phyloP scores from a whole-genome alignment of 2,329 filamentous ascomycete genomes.

The Calonectria multiphialidica region DNA sequence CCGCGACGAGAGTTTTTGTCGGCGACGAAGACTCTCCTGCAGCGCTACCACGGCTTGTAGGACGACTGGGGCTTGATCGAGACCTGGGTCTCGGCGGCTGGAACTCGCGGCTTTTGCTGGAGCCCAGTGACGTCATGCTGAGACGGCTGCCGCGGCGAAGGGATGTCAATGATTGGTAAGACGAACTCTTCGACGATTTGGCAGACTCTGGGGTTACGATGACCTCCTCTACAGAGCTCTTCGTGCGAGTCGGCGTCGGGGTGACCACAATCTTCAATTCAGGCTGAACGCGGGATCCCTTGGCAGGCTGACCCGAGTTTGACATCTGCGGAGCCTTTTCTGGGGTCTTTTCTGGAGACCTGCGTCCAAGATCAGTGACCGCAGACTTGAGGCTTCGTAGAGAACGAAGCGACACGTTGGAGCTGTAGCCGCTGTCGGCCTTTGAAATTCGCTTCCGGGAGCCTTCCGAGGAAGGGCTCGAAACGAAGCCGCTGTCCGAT shows the following conservation, averaged over 20 bases:
- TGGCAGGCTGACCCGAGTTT: neutral
- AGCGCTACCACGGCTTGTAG: neutral
- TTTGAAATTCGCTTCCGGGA: constrained; percentile 63
- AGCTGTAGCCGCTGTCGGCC: constrained; percentile 72
- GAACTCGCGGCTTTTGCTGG: constrained; percentile 33
- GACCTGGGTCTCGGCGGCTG: constrained; percentile 20
- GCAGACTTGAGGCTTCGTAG: constrained; percentile 50
- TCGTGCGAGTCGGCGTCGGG: neutral
- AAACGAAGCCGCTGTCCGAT: constrained; percentile 63
- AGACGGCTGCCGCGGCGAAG: constrained; percentile 33
- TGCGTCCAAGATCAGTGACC: constrained; percentile 35
- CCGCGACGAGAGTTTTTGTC: neutral
- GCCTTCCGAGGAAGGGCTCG: constrained; percentile 57
- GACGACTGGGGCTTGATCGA: constrained; percentile 19
- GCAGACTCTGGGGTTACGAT: neutral
- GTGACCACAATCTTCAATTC: neutral
- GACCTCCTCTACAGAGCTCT: neutral
- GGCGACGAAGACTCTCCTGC: neutral
- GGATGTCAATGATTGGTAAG: constrained; percentile 31
- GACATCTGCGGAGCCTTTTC: neutral
- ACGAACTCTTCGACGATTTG: constrained; percentile 21
- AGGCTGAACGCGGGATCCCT: neutral
- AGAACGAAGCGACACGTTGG: constrained; percentile 68
- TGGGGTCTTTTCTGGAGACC: constrained; percentile 27
- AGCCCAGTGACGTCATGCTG: constrained; percentile 35